phyloP scores from a whole-genome alignment of 495 filamentous ascomycete genomes.

The Podospora appendiculata region DNA sequence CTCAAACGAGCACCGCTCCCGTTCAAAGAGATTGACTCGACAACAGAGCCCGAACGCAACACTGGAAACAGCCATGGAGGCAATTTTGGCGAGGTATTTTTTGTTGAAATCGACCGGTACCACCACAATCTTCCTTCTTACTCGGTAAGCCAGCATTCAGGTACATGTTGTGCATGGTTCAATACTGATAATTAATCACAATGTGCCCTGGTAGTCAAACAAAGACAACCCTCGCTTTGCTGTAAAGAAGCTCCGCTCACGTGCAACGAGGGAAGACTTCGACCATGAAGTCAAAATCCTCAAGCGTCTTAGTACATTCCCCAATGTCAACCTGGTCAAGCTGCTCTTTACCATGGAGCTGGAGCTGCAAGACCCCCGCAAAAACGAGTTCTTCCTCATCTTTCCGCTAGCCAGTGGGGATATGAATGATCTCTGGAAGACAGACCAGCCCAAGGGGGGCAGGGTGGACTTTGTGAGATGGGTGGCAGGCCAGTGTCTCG shows the following conservation, averaged over 20 bases:
- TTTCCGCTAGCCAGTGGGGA: slow-evolving; percentile 4
- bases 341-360: slow-evolving; percentile 9
- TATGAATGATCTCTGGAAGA: slow-evolving; percentile 1
- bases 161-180: too few relatives aligned
- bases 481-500: neutral
- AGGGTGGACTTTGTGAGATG: neutral
- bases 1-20: neutral
- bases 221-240: neutral
- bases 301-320: neutral
- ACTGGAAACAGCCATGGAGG: neutral
- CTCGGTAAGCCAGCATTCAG: neutral
- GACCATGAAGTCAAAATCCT: slow-evolving; percentile 5
- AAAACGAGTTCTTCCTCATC: slow-evolving; percentile 1
- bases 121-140: neutral
- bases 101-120: neutral
- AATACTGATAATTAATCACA: neutral
- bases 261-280: neutral
- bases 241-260: neutral
- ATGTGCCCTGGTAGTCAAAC: neutral
- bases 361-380: neutral
- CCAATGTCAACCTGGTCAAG: slow-evolving; percentile 4
- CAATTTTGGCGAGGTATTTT: neutral
- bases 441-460: neutral
- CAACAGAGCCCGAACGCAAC: neutral
- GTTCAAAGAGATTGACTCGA: neutral